Evolutionary conservation across 2,329 filamentous ascomycete species (phyloP), one percentile per base, ranked within the genome.

Genomic region (Fusarium sp.): DNA sequence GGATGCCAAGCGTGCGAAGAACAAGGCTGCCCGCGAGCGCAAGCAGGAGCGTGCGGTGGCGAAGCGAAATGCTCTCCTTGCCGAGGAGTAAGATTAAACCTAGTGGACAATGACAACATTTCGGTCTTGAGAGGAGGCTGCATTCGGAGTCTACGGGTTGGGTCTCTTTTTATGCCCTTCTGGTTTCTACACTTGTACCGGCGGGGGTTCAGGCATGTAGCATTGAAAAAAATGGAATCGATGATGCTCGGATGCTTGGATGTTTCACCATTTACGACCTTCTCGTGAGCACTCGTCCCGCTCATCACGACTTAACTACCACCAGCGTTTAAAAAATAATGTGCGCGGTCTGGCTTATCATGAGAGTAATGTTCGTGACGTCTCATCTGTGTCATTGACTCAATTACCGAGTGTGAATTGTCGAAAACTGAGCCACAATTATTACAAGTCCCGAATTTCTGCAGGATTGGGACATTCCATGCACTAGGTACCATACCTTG

Each of bases 1-100:
- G 96, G 96, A 98, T 86, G 94, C 94, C 90, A 98, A 98, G 93
- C 95, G 96, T 89, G 94, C 95, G 86, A 98, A 98, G 95, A 98
- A 95, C 92, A 98, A 98, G 95, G 96, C 96, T 84, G 96, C 96
- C 82, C 95, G 96, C 89, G 96, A 98, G 93, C 93, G 96, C 90
- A 96, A 96, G 92, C 88, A 92, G 87, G 94, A 98, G 90, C 94
- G 97, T 87, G 90, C 93, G 85, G 86, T 89, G 84, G 92, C 93
- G 86, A 99, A 99, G 96, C 92, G 95, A 86, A 92, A 90, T 84
- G 95, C 94, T 83, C 85, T 97, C 85, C 84, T 93, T 82, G 94
- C 89, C 84, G 88, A 89, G 82, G 88, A 88, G 82, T 87, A 88
- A 83, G 85, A 88, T 82, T 86, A 88, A 82, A 85, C 83, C 80